Evolutionary conservation across 768 basidiomycete species (phyloP).

Genomic region (Sarcodon sp.): DNA sequence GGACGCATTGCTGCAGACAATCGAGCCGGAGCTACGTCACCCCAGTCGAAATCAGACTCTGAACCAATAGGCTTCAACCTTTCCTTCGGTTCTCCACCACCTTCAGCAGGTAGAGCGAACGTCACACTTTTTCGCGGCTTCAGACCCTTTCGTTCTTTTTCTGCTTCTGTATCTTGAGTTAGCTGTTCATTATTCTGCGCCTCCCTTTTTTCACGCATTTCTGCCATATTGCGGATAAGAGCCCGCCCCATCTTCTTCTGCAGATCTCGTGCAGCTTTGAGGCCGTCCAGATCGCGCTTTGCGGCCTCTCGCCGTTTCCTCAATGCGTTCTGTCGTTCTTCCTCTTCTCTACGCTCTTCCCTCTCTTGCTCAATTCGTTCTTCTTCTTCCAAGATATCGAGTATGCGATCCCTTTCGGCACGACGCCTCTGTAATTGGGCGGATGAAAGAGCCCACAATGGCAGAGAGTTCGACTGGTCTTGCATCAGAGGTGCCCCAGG

Average conservation of each 20-base stretch:
- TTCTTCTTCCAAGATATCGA: slow-evolving; percentile 62
- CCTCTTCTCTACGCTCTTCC: slow-evolving; percentile 25
- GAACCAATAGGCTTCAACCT: slow-evolving; percentile 1
- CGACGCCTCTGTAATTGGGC: slow-evolving; percentile 36
- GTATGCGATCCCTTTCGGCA: slow-evolving; percentile 47
- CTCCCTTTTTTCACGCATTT: slow-evolving; percentile 25
- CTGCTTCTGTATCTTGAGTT: slow-evolving; percentile 14
- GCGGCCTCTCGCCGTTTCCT: slow-evolving; percentile 38
- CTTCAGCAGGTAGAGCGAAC: slow-evolving; percentile 32
- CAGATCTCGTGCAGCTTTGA: slow-evolving; percentile 31
- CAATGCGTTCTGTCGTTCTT: slow-evolving; percentile 31
- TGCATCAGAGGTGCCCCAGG: slow-evolving; percentile 7
- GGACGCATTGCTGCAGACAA: slow-evolving; percentile 19
- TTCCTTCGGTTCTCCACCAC: slow-evolving; percentile 12
- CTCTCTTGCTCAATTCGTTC: slow-evolving; percentile 34
- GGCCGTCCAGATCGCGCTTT: slow-evolving; percentile 22
- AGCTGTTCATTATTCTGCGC: slow-evolving; percentile 17
- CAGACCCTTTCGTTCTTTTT: slow-evolving; percentile 17
- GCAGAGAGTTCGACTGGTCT: slow-evolving; percentile 33
- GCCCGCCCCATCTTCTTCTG: slow-evolving; percentile 75
- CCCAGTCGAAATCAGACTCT: slow-evolving; percentile 25
- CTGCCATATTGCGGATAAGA: slow-evolving; percentile 33
- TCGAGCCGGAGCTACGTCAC: slow-evolving; percentile 40
- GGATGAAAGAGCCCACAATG: slow-evolving; percentile 30
- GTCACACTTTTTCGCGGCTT: slow-evolving; percentile 48